Conservation (phyloP, 2,329 filamentous ascomycete species). For the Mariannaea sp. region DNA sequence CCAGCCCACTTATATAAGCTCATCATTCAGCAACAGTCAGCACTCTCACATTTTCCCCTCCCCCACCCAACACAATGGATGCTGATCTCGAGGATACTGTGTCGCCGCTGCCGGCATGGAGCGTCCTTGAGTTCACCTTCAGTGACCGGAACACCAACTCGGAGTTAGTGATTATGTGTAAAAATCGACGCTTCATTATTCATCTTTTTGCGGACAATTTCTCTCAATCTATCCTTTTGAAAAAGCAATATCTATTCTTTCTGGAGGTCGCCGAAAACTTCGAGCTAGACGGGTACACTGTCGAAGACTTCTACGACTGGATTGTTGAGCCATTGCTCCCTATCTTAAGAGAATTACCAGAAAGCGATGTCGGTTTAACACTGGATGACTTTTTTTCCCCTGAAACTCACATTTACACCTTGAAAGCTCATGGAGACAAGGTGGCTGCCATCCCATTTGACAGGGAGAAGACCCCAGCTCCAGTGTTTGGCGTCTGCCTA, state of each 20-base stretch:
- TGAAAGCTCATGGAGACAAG: conserved; percentile 14
- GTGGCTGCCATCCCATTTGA: conserved; percentile 13
- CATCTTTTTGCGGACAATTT: conserved; percentile 26
- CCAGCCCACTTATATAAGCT: no score
- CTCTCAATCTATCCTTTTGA: conserved; percentile 21
- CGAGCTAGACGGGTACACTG: conserved; percentile 30
- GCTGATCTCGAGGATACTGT: no score
- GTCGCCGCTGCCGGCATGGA: no score
- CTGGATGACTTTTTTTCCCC: conserved; percentile 17
- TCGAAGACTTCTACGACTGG: conserved; percentile 36
- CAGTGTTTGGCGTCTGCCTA: conserved; percentile 13
- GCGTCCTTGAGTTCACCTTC: conserved; percentile 20
- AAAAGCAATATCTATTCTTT: conserved; percentile 31
- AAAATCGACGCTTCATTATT: conserved; percentile 23
- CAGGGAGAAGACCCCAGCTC: background rate
- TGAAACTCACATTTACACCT: conserved; percentile 18
- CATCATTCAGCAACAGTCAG: no score
- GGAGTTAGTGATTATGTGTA: conserved; percentile 25
- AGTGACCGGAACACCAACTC: conserved; percentile 21
- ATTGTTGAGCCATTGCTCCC: conserved; percentile 25
- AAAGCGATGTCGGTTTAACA: background rate
- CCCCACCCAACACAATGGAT: no score
- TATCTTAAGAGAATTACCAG: conserved; percentile 3
- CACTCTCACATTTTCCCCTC: no score
- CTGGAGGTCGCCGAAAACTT: conserved; percentile 29